Evolutionary conservation across 1,139 yeast genomes (phyloP).

Genomic region (Casaregolazyma suthepensis): DNA sequence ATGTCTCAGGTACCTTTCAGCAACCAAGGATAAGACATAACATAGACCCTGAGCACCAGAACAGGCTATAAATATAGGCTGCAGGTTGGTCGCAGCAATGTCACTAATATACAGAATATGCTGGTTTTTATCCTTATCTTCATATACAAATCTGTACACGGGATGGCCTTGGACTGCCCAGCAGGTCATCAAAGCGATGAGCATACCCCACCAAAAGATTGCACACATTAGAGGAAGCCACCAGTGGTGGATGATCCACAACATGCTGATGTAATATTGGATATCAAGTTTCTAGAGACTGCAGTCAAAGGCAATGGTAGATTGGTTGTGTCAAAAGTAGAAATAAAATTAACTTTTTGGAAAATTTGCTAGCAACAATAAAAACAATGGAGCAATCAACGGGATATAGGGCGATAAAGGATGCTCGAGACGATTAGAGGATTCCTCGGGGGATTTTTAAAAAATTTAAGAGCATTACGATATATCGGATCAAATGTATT

Average conservation of each 20-base stretch:
- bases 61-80: constrained; percentile 79
- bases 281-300: background rate
- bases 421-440: background rate
- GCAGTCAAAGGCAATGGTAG: background rate
- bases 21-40: constrained; percentile 58
- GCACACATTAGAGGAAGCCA: constrained; percentile 51
- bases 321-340: background rate
- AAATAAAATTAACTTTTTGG: background rate
- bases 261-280: constrained; percentile 4
- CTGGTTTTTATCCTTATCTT: constrained; percentile 26
- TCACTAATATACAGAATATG: constrained; percentile 73
- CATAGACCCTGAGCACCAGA: constrained; percentile 73
- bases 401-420: background rate
- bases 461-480: too few relatives aligned
- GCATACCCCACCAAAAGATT: constrained; percentile 72
- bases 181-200: constrained; percentile 57
- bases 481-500: background rate
- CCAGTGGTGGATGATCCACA: constrained; percentile 28
- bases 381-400: background rate
- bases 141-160: background rate
- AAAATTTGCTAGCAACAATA: background rate
- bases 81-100: constrained; percentile 76
- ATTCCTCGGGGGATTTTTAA: background rate
- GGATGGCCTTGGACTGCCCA: constrained; percentile 69
- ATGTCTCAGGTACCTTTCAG: constrained; percentile 52